Base-by-base conservation (phyloP, 805 yeast species). In the Debaryomyces maramus region DNA sequence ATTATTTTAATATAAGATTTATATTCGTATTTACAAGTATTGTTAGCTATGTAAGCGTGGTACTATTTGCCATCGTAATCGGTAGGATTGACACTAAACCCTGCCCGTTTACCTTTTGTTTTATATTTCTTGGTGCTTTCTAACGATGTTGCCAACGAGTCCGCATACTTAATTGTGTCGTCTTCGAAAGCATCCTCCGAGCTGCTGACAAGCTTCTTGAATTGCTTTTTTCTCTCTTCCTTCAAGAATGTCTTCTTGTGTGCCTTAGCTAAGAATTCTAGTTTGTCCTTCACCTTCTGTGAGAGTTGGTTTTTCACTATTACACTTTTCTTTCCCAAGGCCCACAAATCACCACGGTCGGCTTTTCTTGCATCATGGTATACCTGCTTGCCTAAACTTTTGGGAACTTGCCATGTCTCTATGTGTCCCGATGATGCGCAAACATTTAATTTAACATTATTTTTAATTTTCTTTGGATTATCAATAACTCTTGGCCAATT, bases 331-430 rank as follows among this genome's bases (percentile, higher is more conserved):
- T 60, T 60, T 7, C 61, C 70, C 14, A 52, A 53, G 1, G 85
- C 83, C 99, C 98, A 93, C 38, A 83, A 63, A 58, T 93, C 99
- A 16, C 97, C 96, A 55, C 78, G 77, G n/a, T 61, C 62, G 0
- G 88, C 78, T 59, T 93, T 91, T 40, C 97, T 73, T 0, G 96
- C 96, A 66, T 93, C 98, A 55, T 87, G 95, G 51, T 88, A 93
- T 2, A 71, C 79, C 45, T 79, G 84, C 45, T 80, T 79, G 5
- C 88, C 85, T 39, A 77, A 72, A 14, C 95, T 81, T 57, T 83
- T 85, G 0, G 97, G 84, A 2, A 93, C 77, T 11, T 82, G 82
- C 96, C 97, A 89, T 43, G 82, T 80, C 62, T 91, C 97, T 31
- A 91, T 62, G 34, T 76, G 74, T 1, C 97, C 97, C 10, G 83